phyloP scores from a whole-genome alignment of 139 green algal genomes.

The Dunaliella sp. region DNA sequence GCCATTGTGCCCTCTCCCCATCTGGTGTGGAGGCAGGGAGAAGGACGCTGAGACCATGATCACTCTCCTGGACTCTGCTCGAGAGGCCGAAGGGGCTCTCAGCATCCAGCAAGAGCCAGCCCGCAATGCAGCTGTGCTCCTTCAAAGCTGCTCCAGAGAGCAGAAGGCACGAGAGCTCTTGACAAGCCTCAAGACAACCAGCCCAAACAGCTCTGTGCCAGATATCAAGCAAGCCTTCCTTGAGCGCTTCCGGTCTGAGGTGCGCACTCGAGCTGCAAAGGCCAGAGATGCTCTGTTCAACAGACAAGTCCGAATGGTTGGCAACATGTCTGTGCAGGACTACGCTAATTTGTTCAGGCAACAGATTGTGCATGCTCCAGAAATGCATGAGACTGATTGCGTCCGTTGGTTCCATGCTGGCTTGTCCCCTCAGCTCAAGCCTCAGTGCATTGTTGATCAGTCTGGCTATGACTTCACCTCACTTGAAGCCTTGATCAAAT shows the following conservation, averaged over 20 bases:
- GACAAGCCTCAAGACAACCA: neutral
- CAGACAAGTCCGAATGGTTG: neutral
- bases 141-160: neutral
- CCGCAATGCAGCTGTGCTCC: neutral
- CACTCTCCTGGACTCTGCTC: neutral
- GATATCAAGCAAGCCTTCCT: neutral
- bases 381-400: neutral
- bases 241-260: neutral
- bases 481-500: neutral
- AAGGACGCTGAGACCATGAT: neutral
- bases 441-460: neutral
- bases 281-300: neutral
- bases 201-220: neutral
- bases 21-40: neutral
- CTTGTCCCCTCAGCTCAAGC: neutral
- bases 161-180: neutral
- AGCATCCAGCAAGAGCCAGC: neutral
- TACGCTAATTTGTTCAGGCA: neutral
- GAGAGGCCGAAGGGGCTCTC: neutral
- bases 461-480: neutral
- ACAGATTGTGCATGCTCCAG: neutral
- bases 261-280: neutral
- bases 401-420: neutral
- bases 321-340: neutral
- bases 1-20: neutral